Evolutionary conservation across 768 basidiomycete species (phyloP).

Genomic region (Russula compacta): DNA sequence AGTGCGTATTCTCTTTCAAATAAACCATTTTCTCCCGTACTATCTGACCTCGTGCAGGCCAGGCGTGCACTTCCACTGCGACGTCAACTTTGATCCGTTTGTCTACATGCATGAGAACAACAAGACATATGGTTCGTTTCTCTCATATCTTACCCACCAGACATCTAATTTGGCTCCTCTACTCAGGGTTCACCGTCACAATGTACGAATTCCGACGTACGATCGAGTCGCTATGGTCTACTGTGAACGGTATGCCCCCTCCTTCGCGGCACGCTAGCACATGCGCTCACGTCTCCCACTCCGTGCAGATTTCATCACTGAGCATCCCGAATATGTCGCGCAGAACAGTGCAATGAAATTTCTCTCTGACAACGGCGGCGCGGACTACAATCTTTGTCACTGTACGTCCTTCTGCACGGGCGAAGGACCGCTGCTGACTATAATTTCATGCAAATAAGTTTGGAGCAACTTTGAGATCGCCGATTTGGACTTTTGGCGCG

Average conservation of each 20-base stretch:
- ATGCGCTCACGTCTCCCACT: background rate
- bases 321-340: slow-evolving; percentile 52
- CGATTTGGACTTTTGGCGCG: slow-evolving; percentile 74
- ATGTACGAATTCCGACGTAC: slow-evolving; percentile 72
- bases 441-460: slow-evolving; percentile 36
- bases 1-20: slow-evolving; percentile 38
- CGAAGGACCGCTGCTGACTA: background rate
- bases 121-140: slow-evolving; percentile 63
- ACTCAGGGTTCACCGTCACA: slow-evolving; percentile 66
- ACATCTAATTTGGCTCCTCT: background rate
- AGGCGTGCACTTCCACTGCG: slow-evolving; percentile 72
- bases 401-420: slow-evolving; percentile 35
- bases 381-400: slow-evolving; percentile 68
- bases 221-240: slow-evolving; percentile 71
- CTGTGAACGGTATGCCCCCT: slow-evolving; percentile 49
- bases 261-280: slow-evolving; percentile 16
- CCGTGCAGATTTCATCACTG: slow-evolving; percentile 50
- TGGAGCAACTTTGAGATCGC: slow-evolving; percentile 96
- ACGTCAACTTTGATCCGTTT: slow-evolving; percentile 59
- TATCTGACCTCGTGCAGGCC: slow-evolving; percentile 38
- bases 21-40: background rate
- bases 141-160: background rate
- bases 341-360: slow-evolving; percentile 63
- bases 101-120: slow-evolving; percentile 68
- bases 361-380: slow-evolving; percentile 62